Conservation (phyloP, 805 yeast genomes). For the Myxozyma monticola region DNA sequence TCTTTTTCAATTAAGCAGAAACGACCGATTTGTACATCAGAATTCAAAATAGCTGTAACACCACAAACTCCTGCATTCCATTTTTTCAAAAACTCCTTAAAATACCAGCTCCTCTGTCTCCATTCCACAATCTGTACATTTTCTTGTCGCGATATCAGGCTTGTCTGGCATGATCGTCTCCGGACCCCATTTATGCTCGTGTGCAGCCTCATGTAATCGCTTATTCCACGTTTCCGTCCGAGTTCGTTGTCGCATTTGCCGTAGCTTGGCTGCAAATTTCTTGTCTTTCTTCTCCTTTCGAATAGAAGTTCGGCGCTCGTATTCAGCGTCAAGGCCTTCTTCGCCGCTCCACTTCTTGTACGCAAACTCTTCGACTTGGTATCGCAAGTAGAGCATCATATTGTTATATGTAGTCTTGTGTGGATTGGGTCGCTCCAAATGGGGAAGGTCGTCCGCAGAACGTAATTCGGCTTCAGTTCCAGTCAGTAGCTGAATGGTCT, state of each 20-base stretch:
- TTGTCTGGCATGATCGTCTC: slow-evolving; percentile 43
- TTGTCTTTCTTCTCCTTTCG: slow-evolving; percentile 73
- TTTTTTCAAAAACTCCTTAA: slow-evolving; percentile 33
- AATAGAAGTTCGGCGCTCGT: slow-evolving; percentile 76
- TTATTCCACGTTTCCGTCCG: slow-evolving; percentile 86
- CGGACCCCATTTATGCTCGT: slow-evolving; percentile 72
- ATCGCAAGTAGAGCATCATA: slow-evolving; percentile 88
- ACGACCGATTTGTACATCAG: too few relatives aligned
- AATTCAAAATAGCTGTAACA: too few relatives aligned
- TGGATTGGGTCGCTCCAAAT: slow-evolving; percentile 90
- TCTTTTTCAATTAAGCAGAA: too few relatives aligned
- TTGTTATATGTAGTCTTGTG: slow-evolving; percentile 83
- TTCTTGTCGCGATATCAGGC: slow-evolving; percentile 52
- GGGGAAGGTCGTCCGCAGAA: slow-evolving; percentile 65
- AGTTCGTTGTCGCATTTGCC: slow-evolving; percentile 86
- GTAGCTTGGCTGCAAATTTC: slow-evolving; percentile 71
- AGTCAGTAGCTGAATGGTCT: neutral
- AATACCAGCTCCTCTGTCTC: slow-evolving; percentile 75
- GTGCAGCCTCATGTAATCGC: slow-evolving; percentile 59
- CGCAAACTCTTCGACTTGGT: slow-evolving; percentile 91
- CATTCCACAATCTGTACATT: slow-evolving; percentile 80
- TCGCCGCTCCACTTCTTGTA: slow-evolving; percentile 93
- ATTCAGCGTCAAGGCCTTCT: slow-evolving; percentile 87
- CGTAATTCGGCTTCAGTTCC: slow-evolving; percentile 59
- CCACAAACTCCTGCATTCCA: neutral